Evolutionary conservation across 2,329 filamentous ascomycete species (phyloP).

Genomic region (Cladorrhinum sp.): DNA sequence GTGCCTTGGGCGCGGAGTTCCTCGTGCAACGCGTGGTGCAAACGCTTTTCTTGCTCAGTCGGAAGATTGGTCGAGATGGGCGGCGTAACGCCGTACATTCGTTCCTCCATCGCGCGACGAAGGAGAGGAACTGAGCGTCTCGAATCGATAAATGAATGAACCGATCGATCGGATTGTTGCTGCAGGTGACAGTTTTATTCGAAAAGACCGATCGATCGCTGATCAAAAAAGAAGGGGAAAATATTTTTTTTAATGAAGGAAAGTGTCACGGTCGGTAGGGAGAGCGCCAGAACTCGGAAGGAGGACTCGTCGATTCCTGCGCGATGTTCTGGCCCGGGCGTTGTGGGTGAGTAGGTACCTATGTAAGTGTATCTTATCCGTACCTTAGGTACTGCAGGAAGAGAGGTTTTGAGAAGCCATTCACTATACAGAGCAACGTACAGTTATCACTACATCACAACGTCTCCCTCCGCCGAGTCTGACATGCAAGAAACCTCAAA

Average conservation of each 20-base stretch:
- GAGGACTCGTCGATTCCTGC: not conserved
- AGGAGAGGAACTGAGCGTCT: not conserved
- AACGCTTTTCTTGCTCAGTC: constrained; percentile 70
- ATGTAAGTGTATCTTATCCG: no score
- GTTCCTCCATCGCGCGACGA: constrained; percentile 28
- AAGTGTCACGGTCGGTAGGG: not conserved
- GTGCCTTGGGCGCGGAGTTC: constrained; percentile 88
- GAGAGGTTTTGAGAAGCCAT: no score
- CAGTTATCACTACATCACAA: no score
- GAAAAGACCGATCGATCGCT: not conserved
- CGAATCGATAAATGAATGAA: not conserved
- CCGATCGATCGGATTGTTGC: not conserved
- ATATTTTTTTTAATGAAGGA: no score
- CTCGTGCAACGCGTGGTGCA: constrained; percentile 74
- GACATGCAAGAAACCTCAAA: no score
- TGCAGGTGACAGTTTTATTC: not conserved
- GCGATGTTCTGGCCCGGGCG: not conserved
- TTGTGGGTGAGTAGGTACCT: not conserved
- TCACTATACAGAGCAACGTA: no score
- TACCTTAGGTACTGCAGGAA: no score
- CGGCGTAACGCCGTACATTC: constrained; percentile 66
- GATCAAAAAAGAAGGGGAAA: not conserved
- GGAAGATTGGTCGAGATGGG: constrained; percentile 77
- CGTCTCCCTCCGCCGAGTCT: no score
- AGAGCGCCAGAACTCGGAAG: not conserved